These are phyloP conservation scores for Balakata baccata DNA, from an alignment of 345 rosid genomes.

Conservation along the genomic window DNA sequence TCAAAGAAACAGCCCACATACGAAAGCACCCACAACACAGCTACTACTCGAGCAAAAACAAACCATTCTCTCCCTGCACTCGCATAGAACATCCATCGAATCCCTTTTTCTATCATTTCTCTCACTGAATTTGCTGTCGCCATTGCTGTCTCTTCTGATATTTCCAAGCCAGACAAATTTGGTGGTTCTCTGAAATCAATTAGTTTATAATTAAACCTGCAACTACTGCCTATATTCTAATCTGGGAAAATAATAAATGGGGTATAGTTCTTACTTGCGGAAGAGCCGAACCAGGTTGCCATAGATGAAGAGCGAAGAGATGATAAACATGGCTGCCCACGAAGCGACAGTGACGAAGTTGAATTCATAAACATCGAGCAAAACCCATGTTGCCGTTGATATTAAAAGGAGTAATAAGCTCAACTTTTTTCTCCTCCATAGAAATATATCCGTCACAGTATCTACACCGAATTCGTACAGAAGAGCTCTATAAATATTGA, in stretches of 20 bases:
- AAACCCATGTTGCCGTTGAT: conserved; percentile 43
- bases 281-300: conserved; percentile 48
- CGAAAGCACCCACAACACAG: conserved; percentile 33
- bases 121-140: conserved; percentile 30
- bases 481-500: neutral
- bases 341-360: conserved; percentile 42
- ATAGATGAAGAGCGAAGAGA: conserved; percentile 42
- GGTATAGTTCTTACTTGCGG: conserved; percentile 37
- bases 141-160: conserved; percentile 31
- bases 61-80: conserved; percentile 39
- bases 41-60: conserved; percentile 27
- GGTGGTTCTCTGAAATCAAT: conserved; percentile 39
- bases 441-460: conserved; percentile 30
- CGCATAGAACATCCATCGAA: conserved; percentile 41
- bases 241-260: neutral
- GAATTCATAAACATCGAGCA: conserved; percentile 40
- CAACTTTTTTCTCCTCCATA: conserved; percentile 56
- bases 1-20: conserved; percentile 30
- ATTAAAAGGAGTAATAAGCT: conserved; percentile 31
- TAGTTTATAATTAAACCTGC: neutral
- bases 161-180: conserved; percentile 31
- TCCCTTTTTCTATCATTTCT: conserved; percentile 23
- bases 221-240: too few relatives aligned
- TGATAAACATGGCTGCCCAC: conserved; percentile 36
- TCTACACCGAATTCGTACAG: conserved; percentile 5